These are phyloP conservation scores for Benincasa hispida DNA, from an alignment of 306 rosid species.

Conservation along the genomic window DNA sequence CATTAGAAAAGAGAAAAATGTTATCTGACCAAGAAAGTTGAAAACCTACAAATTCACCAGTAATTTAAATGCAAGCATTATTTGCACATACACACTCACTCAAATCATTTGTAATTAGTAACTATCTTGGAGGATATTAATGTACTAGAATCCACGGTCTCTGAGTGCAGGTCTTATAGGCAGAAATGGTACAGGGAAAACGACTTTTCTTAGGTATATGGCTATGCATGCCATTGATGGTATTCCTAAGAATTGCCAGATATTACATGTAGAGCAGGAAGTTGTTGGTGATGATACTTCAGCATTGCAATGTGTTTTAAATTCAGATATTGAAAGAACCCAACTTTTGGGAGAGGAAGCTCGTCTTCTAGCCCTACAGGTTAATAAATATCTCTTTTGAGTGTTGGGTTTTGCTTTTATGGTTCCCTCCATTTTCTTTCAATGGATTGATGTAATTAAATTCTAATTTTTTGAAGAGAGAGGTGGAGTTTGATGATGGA, in stretches of 20 bases:
- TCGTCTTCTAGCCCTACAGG: constrained; percentile 62
- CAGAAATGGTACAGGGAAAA: constrained; percentile 94
- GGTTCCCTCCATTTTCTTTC: background rate
- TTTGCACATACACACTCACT: background rate
- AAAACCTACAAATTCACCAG: background rate
- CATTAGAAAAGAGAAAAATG: background rate
- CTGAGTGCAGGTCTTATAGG: constrained; percentile 68
- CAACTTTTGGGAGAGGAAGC: constrained; percentile 77
- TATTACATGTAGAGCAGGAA: constrained; percentile 96
- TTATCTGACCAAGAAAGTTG: background rate
- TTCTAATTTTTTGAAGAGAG: constrained; percentile 36
- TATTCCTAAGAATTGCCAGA: constrained; percentile 82
- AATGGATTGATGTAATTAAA: constrained; percentile 3
- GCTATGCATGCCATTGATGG: constrained; percentile 98
- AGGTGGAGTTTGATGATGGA: constrained; percentile 42
- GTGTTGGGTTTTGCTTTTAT: background rate
- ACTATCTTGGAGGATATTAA: background rate
- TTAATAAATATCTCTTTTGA: constrained; percentile 13
- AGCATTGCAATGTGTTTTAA: constrained; percentile 93
- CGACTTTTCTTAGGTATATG: constrained; percentile 94
- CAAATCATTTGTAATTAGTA: background rate
- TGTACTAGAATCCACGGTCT: background rate
- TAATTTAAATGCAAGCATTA: background rate
- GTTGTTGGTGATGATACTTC: constrained; percentile 71
- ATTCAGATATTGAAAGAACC: constrained; percentile 76